Conservation (phyloP, 768 basidiomycete species). For the Coprinopsis strossmayeri region DNA sequence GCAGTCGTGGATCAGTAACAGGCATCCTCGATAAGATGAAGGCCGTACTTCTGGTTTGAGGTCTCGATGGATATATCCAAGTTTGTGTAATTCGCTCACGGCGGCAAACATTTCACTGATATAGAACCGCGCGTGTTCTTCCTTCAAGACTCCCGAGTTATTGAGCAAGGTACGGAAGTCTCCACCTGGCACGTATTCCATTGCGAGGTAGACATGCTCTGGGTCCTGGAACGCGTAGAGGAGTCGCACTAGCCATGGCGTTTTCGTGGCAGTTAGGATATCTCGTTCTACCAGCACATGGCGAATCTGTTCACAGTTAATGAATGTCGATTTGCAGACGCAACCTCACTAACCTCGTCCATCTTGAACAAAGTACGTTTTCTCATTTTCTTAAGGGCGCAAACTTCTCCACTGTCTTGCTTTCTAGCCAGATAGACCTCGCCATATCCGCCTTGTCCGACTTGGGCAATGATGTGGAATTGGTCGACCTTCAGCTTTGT, state of each 20-base stretch:
- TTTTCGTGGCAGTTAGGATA: conserved; percentile 95
- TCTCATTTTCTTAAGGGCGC: conserved; percentile 95
- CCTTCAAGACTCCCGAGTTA: conserved; percentile 95
- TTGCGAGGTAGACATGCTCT: conserved; percentile 88
- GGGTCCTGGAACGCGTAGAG: conserved; percentile 97
- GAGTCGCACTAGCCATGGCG: conserved; percentile 92
- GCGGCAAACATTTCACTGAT: conserved; percentile 97
- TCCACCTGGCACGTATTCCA: conserved; percentile 99
- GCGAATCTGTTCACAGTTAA: conserved; percentile 55
- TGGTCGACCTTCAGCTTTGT: conserved; percentile 91
- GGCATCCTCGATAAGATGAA: not conserved
- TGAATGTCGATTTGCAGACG: not conserved
- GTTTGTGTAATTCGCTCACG: conserved; percentile 90
- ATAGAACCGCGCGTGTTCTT: conserved; percentile 95
- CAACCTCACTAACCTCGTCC: conserved; percentile 87
- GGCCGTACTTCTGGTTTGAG: conserved; percentile 88
- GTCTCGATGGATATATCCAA: conserved; percentile 98
- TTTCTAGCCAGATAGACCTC: conserved; percentile 96
- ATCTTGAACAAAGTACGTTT: conserved; percentile 95
- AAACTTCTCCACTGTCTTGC: conserved; percentile 92
- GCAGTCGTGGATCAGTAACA: not conserved
- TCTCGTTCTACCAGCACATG: conserved; percentile 97
- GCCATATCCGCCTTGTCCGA: conserved; percentile 98
- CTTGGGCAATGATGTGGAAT: conserved; percentile 97
- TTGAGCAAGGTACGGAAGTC: conserved; percentile 97